Percentiles rank a stretch among this genome's conserved stretches.
Evolutionary conservation across 192 early-diverging fungal genomes (phyloP).

Genomic region (Mortierella hygrophila): DNA sequence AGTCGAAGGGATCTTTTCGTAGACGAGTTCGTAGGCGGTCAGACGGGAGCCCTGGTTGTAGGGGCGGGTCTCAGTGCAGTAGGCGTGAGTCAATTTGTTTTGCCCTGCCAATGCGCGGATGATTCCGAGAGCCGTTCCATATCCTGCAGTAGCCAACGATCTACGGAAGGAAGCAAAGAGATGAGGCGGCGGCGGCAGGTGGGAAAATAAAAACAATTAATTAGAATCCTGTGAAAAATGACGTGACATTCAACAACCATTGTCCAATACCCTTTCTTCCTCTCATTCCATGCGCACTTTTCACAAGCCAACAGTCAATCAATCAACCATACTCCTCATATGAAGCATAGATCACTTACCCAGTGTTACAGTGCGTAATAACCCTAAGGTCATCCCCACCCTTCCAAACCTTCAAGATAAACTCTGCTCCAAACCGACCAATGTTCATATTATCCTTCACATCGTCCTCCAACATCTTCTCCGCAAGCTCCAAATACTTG

Average conservation of each 20-base stretch:
- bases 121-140: constrained; percentile 96
- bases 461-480: constrained; percentile 88
- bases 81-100: constrained; percentile 78
- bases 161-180: constrained; percentile 33
- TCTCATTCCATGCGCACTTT: background rate
- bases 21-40: constrained; percentile 94
- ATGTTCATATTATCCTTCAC: constrained; percentile 91
- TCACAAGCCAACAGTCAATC: constrained; percentile 8
- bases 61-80: constrained; percentile 96
- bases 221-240: background rate
- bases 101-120: constrained; percentile 79
- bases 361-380: constrained; percentile 98
- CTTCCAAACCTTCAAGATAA: constrained; percentile 65
- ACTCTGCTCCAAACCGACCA: constrained; percentile 85
- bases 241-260: background rate
- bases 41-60: constrained; percentile 98
- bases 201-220: background rate
- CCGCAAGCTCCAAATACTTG: constrained; percentile 80
- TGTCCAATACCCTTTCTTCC: background rate
- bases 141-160: constrained; percentile 83
- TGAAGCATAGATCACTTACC: constrained; percentile 60
- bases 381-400: constrained; percentile 66
- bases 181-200: background rate
- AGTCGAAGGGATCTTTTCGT: constrained; percentile 93
- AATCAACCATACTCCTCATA: background rate